A percentile compares a stretch with the other conserved stretches of the same genome.
phyloP scores from a whole-genome alignment of 139 green algal genomes.

The Asterochloris sp. region DNA sequence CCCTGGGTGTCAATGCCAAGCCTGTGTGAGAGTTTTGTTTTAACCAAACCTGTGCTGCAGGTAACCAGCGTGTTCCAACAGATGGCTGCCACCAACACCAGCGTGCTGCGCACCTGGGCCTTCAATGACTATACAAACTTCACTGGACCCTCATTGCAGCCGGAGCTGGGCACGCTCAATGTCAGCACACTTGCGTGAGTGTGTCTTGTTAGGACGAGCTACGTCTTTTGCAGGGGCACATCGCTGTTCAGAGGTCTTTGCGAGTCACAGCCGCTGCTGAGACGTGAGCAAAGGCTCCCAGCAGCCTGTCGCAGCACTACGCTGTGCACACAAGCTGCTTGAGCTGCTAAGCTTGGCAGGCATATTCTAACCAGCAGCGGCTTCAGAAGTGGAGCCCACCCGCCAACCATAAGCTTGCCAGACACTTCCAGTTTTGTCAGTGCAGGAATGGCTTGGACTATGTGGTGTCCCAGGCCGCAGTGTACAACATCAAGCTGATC shows the following conservation, averaged over 20 bases:
- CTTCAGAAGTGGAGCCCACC: too few species aligned
- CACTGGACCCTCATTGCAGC: background rate
- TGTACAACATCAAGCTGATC: conserved; percentile 16
- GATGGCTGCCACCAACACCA: conserved; percentile 23
- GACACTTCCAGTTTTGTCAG: background rate
- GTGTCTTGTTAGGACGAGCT: too few species aligned
- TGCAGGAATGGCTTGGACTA: conserved; percentile 29
- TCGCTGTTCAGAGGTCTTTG: too few species aligned
- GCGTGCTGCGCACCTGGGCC: conserved; percentile 34
- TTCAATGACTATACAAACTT: conserved; percentile 5
- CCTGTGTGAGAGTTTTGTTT: background rate
- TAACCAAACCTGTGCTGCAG: background rate
- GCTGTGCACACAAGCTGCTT: too few species aligned
- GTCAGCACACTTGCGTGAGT: too few species aligned
- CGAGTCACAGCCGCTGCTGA: too few species aligned
- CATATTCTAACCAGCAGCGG: too few species aligned
- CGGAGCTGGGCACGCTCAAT: too few species aligned
- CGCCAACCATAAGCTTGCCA: background rate
- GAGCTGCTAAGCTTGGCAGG: too few species aligned
- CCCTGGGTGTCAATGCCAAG: conserved; percentile 28
- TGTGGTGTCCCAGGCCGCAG: conserved; percentile 2
- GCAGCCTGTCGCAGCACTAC: too few species aligned
- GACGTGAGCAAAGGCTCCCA: too few species aligned
- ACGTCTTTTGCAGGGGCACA: too few species aligned
- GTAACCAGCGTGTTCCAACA: conserved; percentile 17